Percentiles rank a stretch among this genome's conserved stretches.
Conservation (phyloP, 2,329 filamentous ascomycete genomes). For the Penicillium expansum region DNA sequence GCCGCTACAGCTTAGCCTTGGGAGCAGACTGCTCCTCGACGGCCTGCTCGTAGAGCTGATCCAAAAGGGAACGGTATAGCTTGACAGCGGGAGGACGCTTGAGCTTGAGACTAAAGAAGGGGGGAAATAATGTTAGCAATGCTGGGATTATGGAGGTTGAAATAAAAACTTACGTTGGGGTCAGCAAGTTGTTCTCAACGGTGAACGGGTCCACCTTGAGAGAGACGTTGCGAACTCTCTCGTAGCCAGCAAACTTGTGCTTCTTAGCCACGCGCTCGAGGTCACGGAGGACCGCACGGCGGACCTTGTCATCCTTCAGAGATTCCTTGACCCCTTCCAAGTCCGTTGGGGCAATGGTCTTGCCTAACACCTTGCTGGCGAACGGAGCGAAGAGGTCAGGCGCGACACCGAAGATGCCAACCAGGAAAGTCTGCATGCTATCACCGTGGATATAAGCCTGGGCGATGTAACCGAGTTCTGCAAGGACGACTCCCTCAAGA, state of each 20-base stretch:
- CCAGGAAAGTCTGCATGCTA: conserved; percentile 73
- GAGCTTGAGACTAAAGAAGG: conserved; percentile 59
- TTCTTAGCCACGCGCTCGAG: conserved; percentile 74
- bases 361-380: conserved; percentile 72
- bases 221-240: conserved; percentile 71
- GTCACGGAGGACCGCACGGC: conserved; percentile 71
- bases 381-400: conserved; percentile 79
- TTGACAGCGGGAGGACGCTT: conserved; percentile 68
- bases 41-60: conserved; percentile 60
- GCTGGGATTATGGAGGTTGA: background rate
- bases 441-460: conserved; percentile 92
- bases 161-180: conserved; percentile 51
- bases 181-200: conserved; percentile 80
- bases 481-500: conserved; percentile 91
- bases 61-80: conserved; percentile 56
- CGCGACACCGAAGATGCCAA: conserved; percentile 84
- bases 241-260: conserved; percentile 89
- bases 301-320: conserved; percentile 66
- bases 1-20: conserved; percentile 40
- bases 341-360: conserved; percentile 63
- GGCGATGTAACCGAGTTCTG: conserved; percentile 72
- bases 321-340: conserved; percentile 64
- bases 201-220: conserved; percentile 86
- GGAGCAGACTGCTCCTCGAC: conserved; percentile 38
- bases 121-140: conserved; percentile 17